Base-by-base conservation (phyloP, 2,329 filamentous ascomycete genomes). In the Fusarium sp. region DNA sequence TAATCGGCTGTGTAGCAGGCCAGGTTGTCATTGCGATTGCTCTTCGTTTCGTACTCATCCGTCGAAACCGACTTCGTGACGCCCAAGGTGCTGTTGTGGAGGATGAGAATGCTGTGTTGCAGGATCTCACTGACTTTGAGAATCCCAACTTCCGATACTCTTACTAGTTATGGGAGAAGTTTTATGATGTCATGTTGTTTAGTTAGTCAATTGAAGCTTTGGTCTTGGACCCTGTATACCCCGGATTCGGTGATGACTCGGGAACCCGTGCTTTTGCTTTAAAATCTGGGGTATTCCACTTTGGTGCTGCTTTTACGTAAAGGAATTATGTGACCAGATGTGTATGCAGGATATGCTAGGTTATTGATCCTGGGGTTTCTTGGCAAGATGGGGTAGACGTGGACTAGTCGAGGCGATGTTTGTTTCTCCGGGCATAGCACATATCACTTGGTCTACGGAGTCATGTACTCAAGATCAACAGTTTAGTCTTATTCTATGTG, bases 121-220 rank as follows among this genome's bases (percentile, higher is more conserved):
- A 77, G 68, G 75, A 77, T 71, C 71, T 77, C 29, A 77, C 75
- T 25, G 75, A 77, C 44, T 77, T 77, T 56, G 75, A 77, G 72
- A 77, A 77, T 38, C 75, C 75, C 56, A 77, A 77, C 62, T 77
- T 77, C 63, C 70, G 75, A 62, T 77, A 77, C 42, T 58, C 74
- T 14, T 77, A 77, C 45, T 77, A 77, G 64, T 17, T 39, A 29
- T 15, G 9, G 22, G 8, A n/a, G 5, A 50, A 5, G 6, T 7
- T 50, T 39, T 25, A 58, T 65, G 45, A 62, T 69, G 56, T 59
- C 36, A 60, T 58, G 29, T 58, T 18, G 49, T 38, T 25, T 15
- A 14, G 22, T 38, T 20, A 25, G 22, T 41, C 36, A 69, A 69
- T 68, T 58, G 49, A 69, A 33, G 27, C 36, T 52, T 18, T 65